Base-by-base conservation (phyloP, 768 basidiomycete genomes). In the Amanita fuliginea region DNA sequence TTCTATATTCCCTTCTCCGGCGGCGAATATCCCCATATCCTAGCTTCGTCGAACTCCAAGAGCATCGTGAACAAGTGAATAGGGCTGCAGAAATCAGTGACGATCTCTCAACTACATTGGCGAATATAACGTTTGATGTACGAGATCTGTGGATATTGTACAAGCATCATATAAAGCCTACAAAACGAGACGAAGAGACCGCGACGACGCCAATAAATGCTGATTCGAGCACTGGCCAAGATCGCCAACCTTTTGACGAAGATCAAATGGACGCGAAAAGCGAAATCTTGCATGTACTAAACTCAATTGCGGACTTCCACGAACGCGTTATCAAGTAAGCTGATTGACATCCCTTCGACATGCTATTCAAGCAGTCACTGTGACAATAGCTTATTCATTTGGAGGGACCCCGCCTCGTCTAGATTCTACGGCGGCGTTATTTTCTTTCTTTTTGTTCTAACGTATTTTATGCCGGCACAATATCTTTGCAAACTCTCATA, bases 261-360 rank as follows among this genome's bases (percentile, higher is more conserved):
- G 70, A 74, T 9, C 57, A 47, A 21, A 63, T 65, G 43, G 73
- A 71, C 52, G 21, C 75, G 5, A 76, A 76, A 58, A 66, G 69
- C 8, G 56, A 65, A 22, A 53, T 64, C 2, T 56, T 83, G 14
- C 60, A 67, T 32, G 30, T 60, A 8, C 30, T 83, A 43, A 67
- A 71, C 39, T 71, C 74, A 35, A 56, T 80, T 30, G 74, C 76
- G 7, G 82, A 85, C 57, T 49, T 81, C 8, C 77, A 81, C 51
- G 83, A 86, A 59, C 67, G 81, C 28, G 53, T 81, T 22, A 75
- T 74, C 62, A 85, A 83, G 83, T 83, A 55, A 24, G 71, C 61
- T 4, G 9, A 26, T 16, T 4, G 33, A 30, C 10, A 9, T 16
- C 42, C 30, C 40, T 58, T 44, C 57, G 24, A 21, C 42, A 26